Evolutionary conservation across 208 protist genomes (phyloP), one percentile per base, ranked within the genome.

Genomic region (Crithidia acanthocephali): DNA sequence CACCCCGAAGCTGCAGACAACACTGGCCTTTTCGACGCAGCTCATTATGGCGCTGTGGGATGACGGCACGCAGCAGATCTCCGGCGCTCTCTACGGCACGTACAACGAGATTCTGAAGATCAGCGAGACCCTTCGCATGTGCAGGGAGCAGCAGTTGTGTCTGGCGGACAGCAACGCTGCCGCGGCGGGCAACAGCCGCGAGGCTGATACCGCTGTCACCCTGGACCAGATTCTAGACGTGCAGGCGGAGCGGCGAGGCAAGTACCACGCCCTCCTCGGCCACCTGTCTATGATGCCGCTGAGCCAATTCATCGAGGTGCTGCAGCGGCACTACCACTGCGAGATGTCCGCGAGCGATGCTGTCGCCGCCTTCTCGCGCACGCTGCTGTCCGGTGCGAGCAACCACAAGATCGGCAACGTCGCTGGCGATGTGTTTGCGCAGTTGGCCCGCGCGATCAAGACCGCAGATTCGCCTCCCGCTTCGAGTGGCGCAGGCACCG

Each of bases 1-100:
- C 1, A 85, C 86, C 1, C 35, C 50, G 15, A 68, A 77, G 53
- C 76, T 97, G 68, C 60, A 68, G 16, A 20, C 65, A 22, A 74
- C 73, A 27, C 65, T 97, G 15, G 48, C 77, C 56, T 58, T 60
- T n/a, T 79, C 87, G 27, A 87, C 83, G 50, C 85, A 92, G 72
- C 70, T 97, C 33, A 84, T 93, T 51, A 94, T 95, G 83, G 82
- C 78, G 9, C 79, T 97, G 23, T 97, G 92, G 90, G 92, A 97
- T 62, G 92, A 97, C 40, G 84, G 80, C 44, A 97, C 92, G 27
- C 86, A 91, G 69, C 90, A 94, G 53, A 84, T 94, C 53, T 87
- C 92, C 18, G 90, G 92, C 2, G 80, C 88, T 18, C 79, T 97
- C 15, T 94, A 95, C 78, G 84, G 76, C 51, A 92, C 92, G 37